Evolutionary conservation across 2,329 filamentous ascomycete species (phyloP).

Genomic region (Emergomyces pasteurianus): DNA sequence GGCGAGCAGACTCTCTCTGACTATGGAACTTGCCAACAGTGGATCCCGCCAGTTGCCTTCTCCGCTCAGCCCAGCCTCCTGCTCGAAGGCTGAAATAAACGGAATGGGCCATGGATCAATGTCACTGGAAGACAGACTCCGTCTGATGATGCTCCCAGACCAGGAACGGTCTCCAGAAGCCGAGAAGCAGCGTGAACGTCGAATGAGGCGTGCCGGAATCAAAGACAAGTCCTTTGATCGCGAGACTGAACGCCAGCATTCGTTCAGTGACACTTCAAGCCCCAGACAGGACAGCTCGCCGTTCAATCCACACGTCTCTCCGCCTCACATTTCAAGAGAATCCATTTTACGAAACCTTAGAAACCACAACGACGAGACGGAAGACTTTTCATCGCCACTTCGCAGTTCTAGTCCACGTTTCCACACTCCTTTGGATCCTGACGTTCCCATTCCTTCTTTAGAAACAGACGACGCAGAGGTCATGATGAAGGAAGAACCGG

Average conservation of each 20-base stretch:
- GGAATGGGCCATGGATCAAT: slow-evolving; percentile 64
- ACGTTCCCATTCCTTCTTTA: slow-evolving; percentile 78
- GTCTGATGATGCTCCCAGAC: slow-evolving; percentile 73
- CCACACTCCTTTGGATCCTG: slow-evolving; percentile 60
- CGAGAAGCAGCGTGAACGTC: slow-evolving; percentile 56
- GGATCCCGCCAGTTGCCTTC: slow-evolving; percentile 59
- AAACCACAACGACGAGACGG: slow-evolving; percentile 31
- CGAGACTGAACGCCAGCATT: slow-evolving; percentile 17
- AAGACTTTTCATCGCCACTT: slow-evolving; percentile 49
- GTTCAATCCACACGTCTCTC: slow-evolving; percentile 46
- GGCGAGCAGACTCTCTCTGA: slow-evolving; percentile 53
- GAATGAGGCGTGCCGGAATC: slow-evolving; percentile 49
- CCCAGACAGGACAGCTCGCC: slow-evolving; percentile 45
- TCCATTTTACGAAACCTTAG: slow-evolving; percentile 86
- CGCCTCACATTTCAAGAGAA: slow-evolving; percentile 76
- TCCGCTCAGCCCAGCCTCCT: slow-evolving; percentile 54
- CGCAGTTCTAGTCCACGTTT: slow-evolving; percentile 27
- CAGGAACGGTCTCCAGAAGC: slow-evolving; percentile 50
- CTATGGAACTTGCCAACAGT: slow-evolving; percentile 58
- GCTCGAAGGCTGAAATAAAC: slow-evolving; percentile 66
- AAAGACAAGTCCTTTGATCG: slow-evolving; percentile 29
- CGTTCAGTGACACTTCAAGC: slow-evolving; percentile 17
- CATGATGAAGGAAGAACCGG: slow-evolving; percentile 53
- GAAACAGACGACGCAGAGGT: slow-evolving; percentile 57
- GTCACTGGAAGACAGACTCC: slow-evolving; percentile 73